phyloP scores from a whole-genome alignment of 2,329 filamentous ascomycete species.

The Fusarium euwallaceae region DNA sequence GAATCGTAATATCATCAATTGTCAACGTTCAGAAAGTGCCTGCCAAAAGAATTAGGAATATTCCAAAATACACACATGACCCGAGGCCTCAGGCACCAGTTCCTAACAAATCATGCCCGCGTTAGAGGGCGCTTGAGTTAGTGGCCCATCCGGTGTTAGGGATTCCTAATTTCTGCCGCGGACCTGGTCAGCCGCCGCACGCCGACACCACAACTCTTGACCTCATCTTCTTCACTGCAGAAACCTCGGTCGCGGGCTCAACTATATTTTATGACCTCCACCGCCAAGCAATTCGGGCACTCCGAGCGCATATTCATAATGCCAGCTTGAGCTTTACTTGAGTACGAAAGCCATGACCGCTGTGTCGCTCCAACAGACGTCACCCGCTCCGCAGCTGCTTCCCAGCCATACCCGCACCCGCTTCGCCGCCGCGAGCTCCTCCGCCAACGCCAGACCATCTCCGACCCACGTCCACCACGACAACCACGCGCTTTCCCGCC shows the following conservation, averaged over 20 bases:
- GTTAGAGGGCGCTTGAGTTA: slow-evolving; percentile 1
- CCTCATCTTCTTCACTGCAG: slow-evolving; percentile 26
- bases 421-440: slow-evolving; percentile 43
- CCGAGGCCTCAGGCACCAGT: neutral
- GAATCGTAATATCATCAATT: neutral
- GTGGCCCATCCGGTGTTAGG: slow-evolving; percentile 22
- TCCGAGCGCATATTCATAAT: slow-evolving; percentile 38
- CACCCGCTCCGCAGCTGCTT: slow-evolving; percentile 43
- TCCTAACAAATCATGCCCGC: neutral
- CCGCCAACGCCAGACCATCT: slow-evolving; percentile 39
- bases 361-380: slow-evolving; percentile 45
- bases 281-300: slow-evolving; percentile 13
- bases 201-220: slow-evolving; percentile 31
- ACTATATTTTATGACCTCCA: neutral
- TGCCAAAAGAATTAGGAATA: slow-evolving; percentile 2
- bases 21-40: neutral
- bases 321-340: slow-evolving; percentile 39
- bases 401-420: slow-evolving; percentile 34
- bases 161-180: slow-evolving; percentile 46
- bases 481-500: slow-evolving; percentile 41
- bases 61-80: neutral
- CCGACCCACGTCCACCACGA: slow-evolving; percentile 37
- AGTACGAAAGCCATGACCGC: slow-evolving; percentile 42
- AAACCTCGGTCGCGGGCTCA: slow-evolving; percentile 5
- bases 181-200: slow-evolving; percentile 45